phyloP scores from a whole-genome alignment of 1,284 basidiomycete species.

The Athelia psychrophila region DNA sequence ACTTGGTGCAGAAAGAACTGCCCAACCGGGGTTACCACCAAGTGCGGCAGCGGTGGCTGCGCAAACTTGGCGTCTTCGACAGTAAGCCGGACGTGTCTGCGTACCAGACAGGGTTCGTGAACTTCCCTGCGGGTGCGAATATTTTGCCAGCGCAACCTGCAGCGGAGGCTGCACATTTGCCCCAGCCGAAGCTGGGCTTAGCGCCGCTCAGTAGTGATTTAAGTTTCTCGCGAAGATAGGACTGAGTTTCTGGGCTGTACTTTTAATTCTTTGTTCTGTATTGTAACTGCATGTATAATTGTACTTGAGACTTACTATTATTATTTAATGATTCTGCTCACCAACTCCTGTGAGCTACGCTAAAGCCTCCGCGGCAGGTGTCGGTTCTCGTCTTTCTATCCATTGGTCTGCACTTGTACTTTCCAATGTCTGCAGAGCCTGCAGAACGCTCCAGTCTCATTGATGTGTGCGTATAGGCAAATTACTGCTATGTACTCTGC shows the following conservation, averaged over 20 bases:
- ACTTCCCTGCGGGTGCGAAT: conserved; percentile 15
- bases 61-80: conserved; percentile 37
- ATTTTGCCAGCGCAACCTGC: background rate
- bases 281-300: no score
- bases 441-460: conserved; percentile 45
- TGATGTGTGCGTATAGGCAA: conserved; percentile 36
- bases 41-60: conserved; percentile 36
- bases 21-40: conserved; percentile 36
- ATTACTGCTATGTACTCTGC: background rate
- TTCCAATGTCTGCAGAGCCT: conserved; percentile 38
- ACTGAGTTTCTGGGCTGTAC: no score
- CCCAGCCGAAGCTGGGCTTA: conserved; percentile 30
- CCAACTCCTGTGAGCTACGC: no score
- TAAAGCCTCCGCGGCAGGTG: no score
- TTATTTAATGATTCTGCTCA: no score
- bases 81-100: conserved; percentile 32
- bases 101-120: conserved; percentile 23
- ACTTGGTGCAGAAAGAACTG: conserved; percentile 35
- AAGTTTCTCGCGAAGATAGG: conserved; percentile 10
- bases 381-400: no score
- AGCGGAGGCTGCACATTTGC: conserved; percentile 7
- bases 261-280: no score
- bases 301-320: no score
- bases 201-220: conserved; percentile 31
- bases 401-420: background rate